Percentiles rank a stretch among this genome's conserved stretches.
These are phyloP conservation scores for Escallonia herrerae DNA, from an alignment of 129 eudicot genomes.

Conservation along the genomic window DNA sequence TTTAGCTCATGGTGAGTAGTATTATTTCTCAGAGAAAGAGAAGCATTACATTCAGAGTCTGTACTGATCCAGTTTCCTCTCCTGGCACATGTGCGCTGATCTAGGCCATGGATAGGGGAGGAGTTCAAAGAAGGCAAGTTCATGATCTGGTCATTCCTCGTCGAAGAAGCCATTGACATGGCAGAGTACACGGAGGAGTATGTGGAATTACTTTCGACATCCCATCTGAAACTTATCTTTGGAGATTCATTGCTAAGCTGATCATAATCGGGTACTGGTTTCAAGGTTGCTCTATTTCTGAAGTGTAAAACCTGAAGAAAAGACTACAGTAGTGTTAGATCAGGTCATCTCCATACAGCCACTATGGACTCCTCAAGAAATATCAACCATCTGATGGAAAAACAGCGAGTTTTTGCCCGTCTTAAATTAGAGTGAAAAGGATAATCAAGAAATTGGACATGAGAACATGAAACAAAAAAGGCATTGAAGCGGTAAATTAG, in stretches of 20 bases:
- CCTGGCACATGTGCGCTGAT: slow-evolving; percentile 19
- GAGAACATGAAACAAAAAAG: too few relatives aligned
- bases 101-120: slow-evolving; percentile 34
- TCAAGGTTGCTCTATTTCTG: slow-evolving; percentile 38
- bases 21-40: background rate
- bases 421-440: too few relatives aligned
- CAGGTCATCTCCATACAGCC: too few relatives aligned
- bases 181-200: slow-evolving; percentile 45
- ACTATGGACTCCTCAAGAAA: too few relatives aligned
- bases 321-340: too few relatives aligned
- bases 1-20: too few relatives aligned
- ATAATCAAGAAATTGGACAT: too few relatives aligned
- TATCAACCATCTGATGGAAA: too few relatives aligned
- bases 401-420: too few relatives aligned
- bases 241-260: slow-evolving; percentile 62
- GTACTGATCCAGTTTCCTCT: slow-evolving; percentile 82
- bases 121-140: slow-evolving; percentile 24
- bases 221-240: slow-evolving; percentile 86
- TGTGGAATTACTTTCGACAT: slow-evolving; percentile 62
- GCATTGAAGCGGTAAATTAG: background rate
- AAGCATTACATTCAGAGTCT: slow-evolving; percentile 75
- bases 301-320: slow-evolving; percentile 53
- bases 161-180: slow-evolving; percentile 35
- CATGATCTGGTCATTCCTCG: slow-evolving; percentile 18
- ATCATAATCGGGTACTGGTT: slow-evolving; percentile 42